Evolutionary conservation across 2,329 filamentous ascomycete species (phyloP), one percentile per base, ranked within the genome.

Genomic region (Penicillium sp.): DNA sequence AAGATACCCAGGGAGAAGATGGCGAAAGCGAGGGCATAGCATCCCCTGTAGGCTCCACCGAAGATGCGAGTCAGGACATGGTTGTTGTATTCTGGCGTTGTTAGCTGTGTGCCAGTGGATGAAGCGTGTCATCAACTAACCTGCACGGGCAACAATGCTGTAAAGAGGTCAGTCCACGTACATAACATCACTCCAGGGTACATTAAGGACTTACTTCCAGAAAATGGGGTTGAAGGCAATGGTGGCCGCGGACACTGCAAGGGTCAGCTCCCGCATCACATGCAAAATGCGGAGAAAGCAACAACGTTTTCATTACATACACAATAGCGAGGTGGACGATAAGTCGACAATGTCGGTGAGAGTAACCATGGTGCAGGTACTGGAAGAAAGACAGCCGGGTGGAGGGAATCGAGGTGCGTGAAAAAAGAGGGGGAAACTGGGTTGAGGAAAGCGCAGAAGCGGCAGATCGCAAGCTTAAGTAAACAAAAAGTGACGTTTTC

Each of bases 221-320:
- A 97, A 98, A n/a, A 95, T 88, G 23, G 95, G 95, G 78, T 99
- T 99, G 79, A 99, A 98, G 49, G 88, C 84, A 77, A 99, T 96
- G 53, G 90, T 85, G 55, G 82, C 83, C 48, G 88, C 90, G 66
- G 92, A 91, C 66, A 95, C 93, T 96, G 53, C 48, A 43, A 61
- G 58, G 53, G 62, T 66, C 47, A 61, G 57, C n/a, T 50, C 53
- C 29, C 45, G 52, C 56, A 69, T 70, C 67, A 72, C 68, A 70
- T 71, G 67, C 60, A 55, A 67, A 64, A 62, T 59, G 57, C 53
- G 58, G 61, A 64, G 57, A 49, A 50, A 25, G 44, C 19, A 51
- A 50, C 44, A 37, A 49, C 47, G 50, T 50, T 37, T 26, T 26
- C 3, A 39, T 26, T 25, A 68, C 85, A 60, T 82, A 92, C 89